Percentiles rank a stretch among this genome's conserved stretches.
Conservation (phyloP, 1,284 basidiomycete genomes). For the Tremellales sp. region DNA sequence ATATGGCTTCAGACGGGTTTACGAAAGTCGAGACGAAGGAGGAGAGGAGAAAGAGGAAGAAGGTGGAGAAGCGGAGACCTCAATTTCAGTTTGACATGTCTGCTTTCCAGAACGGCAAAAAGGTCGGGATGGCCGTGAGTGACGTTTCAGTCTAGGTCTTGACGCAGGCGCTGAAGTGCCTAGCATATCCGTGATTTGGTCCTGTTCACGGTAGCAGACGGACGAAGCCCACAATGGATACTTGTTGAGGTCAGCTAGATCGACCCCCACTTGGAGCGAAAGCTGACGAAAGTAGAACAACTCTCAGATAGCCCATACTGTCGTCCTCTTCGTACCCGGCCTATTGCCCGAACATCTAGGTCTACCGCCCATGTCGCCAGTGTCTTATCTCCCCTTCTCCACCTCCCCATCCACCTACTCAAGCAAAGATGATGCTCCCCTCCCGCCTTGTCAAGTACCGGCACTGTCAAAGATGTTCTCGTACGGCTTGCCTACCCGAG, state of each 20-base stretch:
- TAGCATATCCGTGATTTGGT: slow-evolving; percentile 82
- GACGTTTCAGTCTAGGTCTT: neutral
- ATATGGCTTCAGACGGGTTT: slow-evolving; percentile 55
- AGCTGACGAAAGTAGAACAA: slow-evolving; percentile 57
- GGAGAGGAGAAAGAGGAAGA: slow-evolving; percentile 71
- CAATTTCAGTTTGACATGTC: slow-evolving; percentile 71
- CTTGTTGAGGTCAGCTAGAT: slow-evolving; percentile 62
- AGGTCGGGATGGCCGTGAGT: slow-evolving; percentile 70
- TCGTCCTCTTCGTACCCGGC: slow-evolving; percentile 74
- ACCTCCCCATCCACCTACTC: slow-evolving; percentile 52
- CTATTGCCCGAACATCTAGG: slow-evolving; percentile 66
- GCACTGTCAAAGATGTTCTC: slow-evolving; percentile 78
- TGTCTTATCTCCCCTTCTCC: slow-evolving; percentile 57
- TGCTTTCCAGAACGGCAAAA: slow-evolving; percentile 66
- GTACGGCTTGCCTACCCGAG: slow-evolving; percentile 82
- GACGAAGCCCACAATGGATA: slow-evolving; percentile 75
- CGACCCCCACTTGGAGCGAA: neutral
- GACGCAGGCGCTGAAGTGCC: slow-evolving; percentile 2
- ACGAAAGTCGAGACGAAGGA: slow-evolving; percentile 56
- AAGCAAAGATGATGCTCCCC: slow-evolving; percentile 17
- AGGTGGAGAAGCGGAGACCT: slow-evolving; percentile 63
- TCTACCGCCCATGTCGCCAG: slow-evolving; percentile 56
- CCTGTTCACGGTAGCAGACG: slow-evolving; percentile 74
- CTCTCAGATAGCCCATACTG: slow-evolving; percentile 66
- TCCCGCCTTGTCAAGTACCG: slow-evolving; percentile 53